Evolutionary conservation across 495 filamentous ascomycete genomes (phyloP), one percentile per base, ranked within the genome.

Genomic region (Podospora australis): DNA sequence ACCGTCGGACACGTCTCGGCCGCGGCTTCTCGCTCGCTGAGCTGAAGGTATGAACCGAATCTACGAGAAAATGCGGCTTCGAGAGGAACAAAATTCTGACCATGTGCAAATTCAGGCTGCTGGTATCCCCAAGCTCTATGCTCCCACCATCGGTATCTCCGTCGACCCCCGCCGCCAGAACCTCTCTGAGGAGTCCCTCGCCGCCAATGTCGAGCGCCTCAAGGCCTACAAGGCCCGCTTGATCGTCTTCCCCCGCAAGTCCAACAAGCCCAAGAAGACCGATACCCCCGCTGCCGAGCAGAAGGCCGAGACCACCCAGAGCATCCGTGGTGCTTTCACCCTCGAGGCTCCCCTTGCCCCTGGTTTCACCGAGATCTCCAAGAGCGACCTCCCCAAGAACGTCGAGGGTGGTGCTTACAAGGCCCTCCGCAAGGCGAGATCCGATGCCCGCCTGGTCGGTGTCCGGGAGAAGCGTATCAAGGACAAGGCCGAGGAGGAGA

Each of bases 141-240:
- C 92, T 49, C 82, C 84, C 58, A 96, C 90, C 68, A 83, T 98
- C 76, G 92, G 92, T 73, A 97, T 98, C 77, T 70, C 88, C 53
- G 90, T 98, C 74, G 92, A 97, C 74, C 79, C 80, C 72, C 94
- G 94, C 75, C 92, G 92, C 70, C 79, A 82, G 75, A 98, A 97
- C 81, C 87, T 94, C 70, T 91, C 84, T 66, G 85, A 87, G 71
- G 94, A 96, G 79, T 83, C 83, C 52, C 87, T 96, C 59, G 75
- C 86, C 66, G 79, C 77, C 77, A 98, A 98, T 75, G 94, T 97
- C 57, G 84, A 84, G 68, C 92, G 92, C 64, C 87, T 98, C 58
- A 87, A 94, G 78, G 88, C 84, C 67, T 98, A 96, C 89, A 86
- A 83, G 75, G 81, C 80, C 57, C 87, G 90, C 64, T 73, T 98